A percentile compares a stretch with the other conserved stretches of the same genome.
These are phyloP conservation scores for Vanrija sp. DNA, from an alignment of 1,284 basidiomycete genomes.

Conservation along the genomic window DNA sequence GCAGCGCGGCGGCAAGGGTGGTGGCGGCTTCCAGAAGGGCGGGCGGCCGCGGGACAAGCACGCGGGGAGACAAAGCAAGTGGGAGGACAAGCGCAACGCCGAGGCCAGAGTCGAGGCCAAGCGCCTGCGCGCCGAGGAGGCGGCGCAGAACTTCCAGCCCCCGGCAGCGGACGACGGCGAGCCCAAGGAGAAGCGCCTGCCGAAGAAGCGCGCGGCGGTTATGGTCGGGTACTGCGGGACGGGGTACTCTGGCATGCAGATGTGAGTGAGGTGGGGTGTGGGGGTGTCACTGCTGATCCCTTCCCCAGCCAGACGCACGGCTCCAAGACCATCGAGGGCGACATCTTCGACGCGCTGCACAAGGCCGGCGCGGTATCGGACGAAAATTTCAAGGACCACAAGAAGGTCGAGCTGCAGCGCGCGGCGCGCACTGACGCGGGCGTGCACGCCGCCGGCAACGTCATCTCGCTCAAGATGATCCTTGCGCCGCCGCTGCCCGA, in stretches of 20 bases:
- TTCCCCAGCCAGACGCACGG: constrained; percentile 37
- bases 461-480: constrained; percentile 83
- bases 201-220: constrained; percentile 57
- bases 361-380: constrained; percentile 84
- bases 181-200: constrained; percentile 44
- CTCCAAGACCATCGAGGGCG: constrained; percentile 82
- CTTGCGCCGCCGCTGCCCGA: constrained; percentile 65
- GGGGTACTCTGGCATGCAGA: constrained; percentile 87
- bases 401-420: constrained; percentile 80
- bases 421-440: constrained; percentile 94
- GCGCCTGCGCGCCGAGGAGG: constrained; percentile 7
- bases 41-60: neutral
- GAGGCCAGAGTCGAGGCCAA: neutral
- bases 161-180: constrained; percentile 1
- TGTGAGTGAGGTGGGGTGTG: constrained; percentile 58
- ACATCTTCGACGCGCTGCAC: constrained; percentile 81
- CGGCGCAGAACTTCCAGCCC: constrained; percentile 1
- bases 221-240: constrained; percentile 55
- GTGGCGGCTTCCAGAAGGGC: neutral
- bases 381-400: constrained; percentile 88
- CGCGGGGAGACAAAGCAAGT: neutral
- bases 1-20: constrained; percentile 2
- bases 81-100: constrained; percentile 1
- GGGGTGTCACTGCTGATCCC: neutral
- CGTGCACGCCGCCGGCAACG: constrained; percentile 93